These are phyloP conservation scores for Pyrenochaeta sp. DNA, from an alignment of 2,329 filamentous ascomycete genomes.

Conservation along the genomic window DNA sequence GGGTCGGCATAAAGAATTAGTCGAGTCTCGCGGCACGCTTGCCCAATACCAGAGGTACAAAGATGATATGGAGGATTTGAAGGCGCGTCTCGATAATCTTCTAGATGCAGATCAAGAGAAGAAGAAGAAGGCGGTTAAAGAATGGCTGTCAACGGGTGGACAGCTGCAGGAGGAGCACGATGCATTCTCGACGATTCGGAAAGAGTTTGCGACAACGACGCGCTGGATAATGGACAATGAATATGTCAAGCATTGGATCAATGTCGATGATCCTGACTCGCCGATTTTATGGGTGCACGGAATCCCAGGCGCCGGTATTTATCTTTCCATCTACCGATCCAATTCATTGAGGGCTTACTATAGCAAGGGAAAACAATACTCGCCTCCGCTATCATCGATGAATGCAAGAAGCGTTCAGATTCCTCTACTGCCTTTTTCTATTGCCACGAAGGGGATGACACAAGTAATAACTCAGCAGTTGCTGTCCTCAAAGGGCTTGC, in stretches of 20 bases:
- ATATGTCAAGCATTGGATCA: slow-evolving; percentile 26
- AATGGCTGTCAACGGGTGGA: slow-evolving; percentile 27
- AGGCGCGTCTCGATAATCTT: slow-evolving; percentile 13
- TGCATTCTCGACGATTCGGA: slow-evolving; percentile 1
- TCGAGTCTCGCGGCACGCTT: slow-evolving; percentile 31
- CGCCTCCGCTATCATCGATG: slow-evolving; percentile 32
- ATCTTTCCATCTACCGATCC: neutral
- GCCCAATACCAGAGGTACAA: slow-evolving; percentile 26
- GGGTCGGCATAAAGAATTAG: slow-evolving; percentile 30
- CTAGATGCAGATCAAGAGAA: slow-evolving; percentile 18
- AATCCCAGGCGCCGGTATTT: slow-evolving; percentile 20
- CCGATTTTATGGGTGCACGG: slow-evolving; percentile 22
- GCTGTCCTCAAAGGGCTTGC: slow-evolving; percentile 25
- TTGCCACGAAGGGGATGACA: slow-evolving; percentile 26
- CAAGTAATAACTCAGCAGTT: slow-evolving; percentile 17
- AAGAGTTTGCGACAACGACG: slow-evolving; percentile 18
- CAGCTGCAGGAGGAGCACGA: slow-evolving; percentile 21
- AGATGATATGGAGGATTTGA: slow-evolving; percentile 20
- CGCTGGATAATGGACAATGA: slow-evolving; percentile 30
- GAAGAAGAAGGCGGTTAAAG: slow-evolving; percentile 19
- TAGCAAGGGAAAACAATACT: slow-evolving; percentile 35
- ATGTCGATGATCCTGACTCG: slow-evolving; percentile 9
- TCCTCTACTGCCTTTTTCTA: slow-evolving; percentile 30
- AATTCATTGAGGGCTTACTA: neutral
- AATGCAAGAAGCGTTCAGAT: slow-evolving; percentile 11